These are phyloP conservation scores for Aureobasidium zeae DNA, from an alignment of 2,329 filamentous ascomycete species.

Conservation along the genomic window DNA sequence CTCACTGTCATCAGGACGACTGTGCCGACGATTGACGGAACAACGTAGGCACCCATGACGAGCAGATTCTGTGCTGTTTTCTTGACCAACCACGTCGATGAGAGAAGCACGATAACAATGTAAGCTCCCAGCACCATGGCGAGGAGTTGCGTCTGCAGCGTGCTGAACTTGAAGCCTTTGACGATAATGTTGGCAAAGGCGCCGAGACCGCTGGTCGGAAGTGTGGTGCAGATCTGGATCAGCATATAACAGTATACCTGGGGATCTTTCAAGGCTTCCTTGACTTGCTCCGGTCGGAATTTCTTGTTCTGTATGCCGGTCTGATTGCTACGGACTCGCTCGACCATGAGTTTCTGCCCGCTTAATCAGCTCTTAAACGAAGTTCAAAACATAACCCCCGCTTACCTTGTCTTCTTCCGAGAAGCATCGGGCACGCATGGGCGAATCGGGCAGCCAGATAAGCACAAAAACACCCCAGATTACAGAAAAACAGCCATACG, in stretches of 20 bases:
- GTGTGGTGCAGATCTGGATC: slow-evolving; percentile 59
- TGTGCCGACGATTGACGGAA: slow-evolving; percentile 63
- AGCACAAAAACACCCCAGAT: slow-evolving; percentile 57
- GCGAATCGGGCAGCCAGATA: slow-evolving; percentile 57
- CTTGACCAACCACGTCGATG: slow-evolving; percentile 58
- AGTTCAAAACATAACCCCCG: too few species aligned
- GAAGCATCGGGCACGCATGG: slow-evolving; percentile 63
- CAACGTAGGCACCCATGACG: slow-evolving; percentile 55
- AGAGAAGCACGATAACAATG: slow-evolving; percentile 61
- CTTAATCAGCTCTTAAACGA: slow-evolving; percentile 51
- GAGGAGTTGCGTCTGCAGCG: slow-evolving; percentile 60
- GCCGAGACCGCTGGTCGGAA: slow-evolving; percentile 64
- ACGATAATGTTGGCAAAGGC: slow-evolving; percentile 70
- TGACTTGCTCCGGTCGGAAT: slow-evolving; percentile 46
- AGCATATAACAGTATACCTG: slow-evolving; percentile 39
- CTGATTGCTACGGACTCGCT: slow-evolving; percentile 38
- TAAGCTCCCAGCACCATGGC: slow-evolving; percentile 67
- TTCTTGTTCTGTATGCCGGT: slow-evolving; percentile 39
- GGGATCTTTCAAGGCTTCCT: slow-evolving; percentile 53
- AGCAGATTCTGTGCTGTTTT: slow-evolving; percentile 60
- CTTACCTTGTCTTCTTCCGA: slow-evolving; percentile 38
- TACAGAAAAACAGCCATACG: slow-evolving; percentile 55
- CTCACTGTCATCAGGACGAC: slow-evolving; percentile 61
- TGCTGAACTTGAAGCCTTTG: slow-evolving; percentile 55
- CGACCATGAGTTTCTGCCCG: slow-evolving; percentile 44